A percentile compares a stretch with the other conserved stretches of the same genome.
Evolutionary conservation across 2,329 filamentous ascomycete species (phyloP).

Genomic region (Apiospora aurea): DNA sequence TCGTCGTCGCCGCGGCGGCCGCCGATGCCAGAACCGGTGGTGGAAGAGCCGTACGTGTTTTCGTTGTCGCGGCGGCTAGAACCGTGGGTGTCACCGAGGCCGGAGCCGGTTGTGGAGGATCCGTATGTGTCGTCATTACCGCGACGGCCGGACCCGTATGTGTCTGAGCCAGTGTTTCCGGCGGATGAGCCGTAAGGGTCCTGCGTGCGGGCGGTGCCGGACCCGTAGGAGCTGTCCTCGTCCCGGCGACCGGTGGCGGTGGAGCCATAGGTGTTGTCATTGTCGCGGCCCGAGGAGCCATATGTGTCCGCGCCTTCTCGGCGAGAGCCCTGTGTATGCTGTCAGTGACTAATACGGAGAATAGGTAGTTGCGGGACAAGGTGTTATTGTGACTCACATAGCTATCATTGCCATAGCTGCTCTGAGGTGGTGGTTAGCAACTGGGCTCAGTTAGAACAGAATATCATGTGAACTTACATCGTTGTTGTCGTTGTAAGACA

Average conservation of each 20-base stretch:
- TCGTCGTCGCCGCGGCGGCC: conserved; percentile 38
- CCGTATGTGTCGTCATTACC: conserved; percentile 34
- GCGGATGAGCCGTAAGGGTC: conserved; percentile 34
- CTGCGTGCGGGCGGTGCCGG: conserved; percentile 25
- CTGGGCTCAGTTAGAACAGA: background rate
- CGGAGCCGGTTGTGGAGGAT: conserved; percentile 30
- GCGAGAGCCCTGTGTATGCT: background rate
- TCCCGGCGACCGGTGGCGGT: conserved; percentile 9
- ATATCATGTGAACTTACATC: conserved; percentile 37
- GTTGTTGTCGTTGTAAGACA: conserved; percentile 58
- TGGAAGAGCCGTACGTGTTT: conserved; percentile 36
- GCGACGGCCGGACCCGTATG: background rate
- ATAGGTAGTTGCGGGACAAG: background rate
- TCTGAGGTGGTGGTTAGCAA: conserved; percentile 21
- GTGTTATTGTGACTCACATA: conserved; percentile 21
- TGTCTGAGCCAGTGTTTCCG: conserved; percentile 25
- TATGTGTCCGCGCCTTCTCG: conserved; percentile 18
- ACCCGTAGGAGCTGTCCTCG: conserved; percentile 29
- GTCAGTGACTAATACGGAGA: background rate
- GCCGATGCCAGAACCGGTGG: conserved; percentile 28
- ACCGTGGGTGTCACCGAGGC: conserved; percentile 26
- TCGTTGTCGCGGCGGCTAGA: conserved; percentile 28
- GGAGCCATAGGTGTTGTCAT: conserved; percentile 33
- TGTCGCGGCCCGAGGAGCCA: conserved; percentile 27
- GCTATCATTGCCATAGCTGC: conserved; percentile 25